Conservation (phyloP, 75 land plant species). For the Isoetes taiwanensis region DNA sequence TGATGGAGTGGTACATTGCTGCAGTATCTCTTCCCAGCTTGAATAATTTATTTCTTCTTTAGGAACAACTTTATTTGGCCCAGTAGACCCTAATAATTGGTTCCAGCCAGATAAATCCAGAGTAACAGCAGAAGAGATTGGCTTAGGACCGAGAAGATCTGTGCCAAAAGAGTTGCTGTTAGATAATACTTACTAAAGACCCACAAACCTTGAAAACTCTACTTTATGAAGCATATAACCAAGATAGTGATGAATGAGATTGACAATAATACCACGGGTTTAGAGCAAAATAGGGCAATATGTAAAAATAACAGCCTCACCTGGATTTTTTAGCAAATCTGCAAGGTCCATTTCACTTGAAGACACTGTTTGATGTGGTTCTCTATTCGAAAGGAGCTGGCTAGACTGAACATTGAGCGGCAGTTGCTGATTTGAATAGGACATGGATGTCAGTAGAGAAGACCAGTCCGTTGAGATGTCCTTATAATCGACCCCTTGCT, state of each 20-base stretch:
- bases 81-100: not conserved
- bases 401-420: not conserved
- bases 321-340: constrained; percentile 2
- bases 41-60: constrained; percentile 9
- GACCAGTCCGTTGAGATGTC: constrained; percentile 7
- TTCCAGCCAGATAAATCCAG: not conserved
- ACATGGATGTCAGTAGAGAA: not conserved
- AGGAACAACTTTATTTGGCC: not conserved
- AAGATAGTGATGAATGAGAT: no score
- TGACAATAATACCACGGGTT: no score
- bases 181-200: not conserved
- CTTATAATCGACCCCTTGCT: not conserved
- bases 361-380: not conserved
- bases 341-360: not conserved
- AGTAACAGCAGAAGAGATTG: not conserved
- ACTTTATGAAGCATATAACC: not conserved
- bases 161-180: not conserved
- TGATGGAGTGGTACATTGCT: constrained; percentile 16
- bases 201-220: not conserved
- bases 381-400: not conserved
- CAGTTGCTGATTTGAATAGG: constrained; percentile 3
- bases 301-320: no score
- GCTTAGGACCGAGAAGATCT: not conserved
- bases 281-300: no score
- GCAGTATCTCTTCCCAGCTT: constrained; percentile 14